Evolutionary conservation across 345 rosid species (phyloP).

Genomic region (Eucalyptus erythrocorys): DNA sequence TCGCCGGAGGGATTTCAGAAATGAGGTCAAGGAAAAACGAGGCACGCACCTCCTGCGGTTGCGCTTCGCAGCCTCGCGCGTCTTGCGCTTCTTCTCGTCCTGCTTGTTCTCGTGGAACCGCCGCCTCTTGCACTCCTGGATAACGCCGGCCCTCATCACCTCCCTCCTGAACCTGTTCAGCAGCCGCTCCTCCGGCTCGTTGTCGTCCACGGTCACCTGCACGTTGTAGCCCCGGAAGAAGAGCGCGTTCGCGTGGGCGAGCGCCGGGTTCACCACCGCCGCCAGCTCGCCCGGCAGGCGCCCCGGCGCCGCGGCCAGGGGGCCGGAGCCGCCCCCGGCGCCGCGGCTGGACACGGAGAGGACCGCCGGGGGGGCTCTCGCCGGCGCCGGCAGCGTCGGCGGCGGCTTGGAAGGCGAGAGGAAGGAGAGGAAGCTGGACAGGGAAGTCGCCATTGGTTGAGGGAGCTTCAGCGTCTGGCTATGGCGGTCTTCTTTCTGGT

Average conservation of each 20-base stretch:
- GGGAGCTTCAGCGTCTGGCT: neutral
- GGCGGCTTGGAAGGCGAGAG: conserved; percentile 38
- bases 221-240: conserved; percentile 10
- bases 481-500: neutral
- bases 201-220: conserved; percentile 10
- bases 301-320: conserved; percentile 9
- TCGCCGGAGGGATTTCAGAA: neutral
- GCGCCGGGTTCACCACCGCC: conserved; percentile 10
- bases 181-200: conserved; percentile 21
- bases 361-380: neutral
- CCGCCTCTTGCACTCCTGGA: conserved; percentile 13
- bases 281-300: neutral
- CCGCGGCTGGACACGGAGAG: conserved; percentile 10
- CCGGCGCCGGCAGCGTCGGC: conserved; percentile 3
- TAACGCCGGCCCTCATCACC: conserved; percentile 17
- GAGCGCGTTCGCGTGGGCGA: conserved; percentile 13
- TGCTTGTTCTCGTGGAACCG: conserved; percentile 14
- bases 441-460: conserved; percentile 44
- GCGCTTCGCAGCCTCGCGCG: conserved; percentile 11
- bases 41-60: conserved; percentile 2
- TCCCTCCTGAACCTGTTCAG: conserved; percentile 14
- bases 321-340: neutral
- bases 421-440: conserved; percentile 58
- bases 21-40: neutral
- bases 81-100: conserved; percentile 14